Evolutionary conservation across 768 basidiomycete species (phyloP), one percentile per base, ranked within the genome.

Genomic region (Lactarius tabidus): DNA sequence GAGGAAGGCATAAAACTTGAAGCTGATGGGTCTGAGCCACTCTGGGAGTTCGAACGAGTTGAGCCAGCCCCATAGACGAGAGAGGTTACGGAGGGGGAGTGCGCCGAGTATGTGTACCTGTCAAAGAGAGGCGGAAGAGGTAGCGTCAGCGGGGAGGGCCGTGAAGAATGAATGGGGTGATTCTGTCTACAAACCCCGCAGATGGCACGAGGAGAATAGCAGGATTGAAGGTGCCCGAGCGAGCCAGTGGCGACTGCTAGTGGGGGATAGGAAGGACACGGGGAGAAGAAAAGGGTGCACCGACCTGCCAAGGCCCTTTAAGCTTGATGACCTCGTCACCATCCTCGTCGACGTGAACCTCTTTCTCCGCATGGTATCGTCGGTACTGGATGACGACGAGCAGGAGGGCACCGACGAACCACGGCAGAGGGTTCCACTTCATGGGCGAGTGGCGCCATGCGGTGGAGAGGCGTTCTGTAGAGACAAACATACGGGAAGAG

Each of bases 81-180:
- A 98, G 73, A 98, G 86, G 67, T 94, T 94, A 48, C 95, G 87
- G 7, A 98, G 83, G 0, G 97, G 97, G 1, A 99, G 84, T 12
- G 95, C 95, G 59, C 95, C 96, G 58, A 98, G 81, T 55, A 98
- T 95, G 77, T 96, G 91, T n/a, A 98, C 93, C 94, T 93, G 66
- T 23, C 9, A 55, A 57, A 51, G n/a, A n/a, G n/a, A n/a, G n/a
- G n/a, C n/a, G n/a, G n/a, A n/a, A 60, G n/a, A 35, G 33, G 61
- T 53, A 38, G 67, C 15, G 57, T 56, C 55, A 51, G 45, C 18
- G 39, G 23, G 59, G 26, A 33, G 20, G 59, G 14, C 14, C 3
- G 23, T 26, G 57, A 26, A 38, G 36, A 31, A 33, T 12, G 28
- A 6, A 38, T 56, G 29, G 1, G 1, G 28, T 26, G 48, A 23